Conservation (phyloP, 305 asterid species). For the Plantago coronopus region DNA sequence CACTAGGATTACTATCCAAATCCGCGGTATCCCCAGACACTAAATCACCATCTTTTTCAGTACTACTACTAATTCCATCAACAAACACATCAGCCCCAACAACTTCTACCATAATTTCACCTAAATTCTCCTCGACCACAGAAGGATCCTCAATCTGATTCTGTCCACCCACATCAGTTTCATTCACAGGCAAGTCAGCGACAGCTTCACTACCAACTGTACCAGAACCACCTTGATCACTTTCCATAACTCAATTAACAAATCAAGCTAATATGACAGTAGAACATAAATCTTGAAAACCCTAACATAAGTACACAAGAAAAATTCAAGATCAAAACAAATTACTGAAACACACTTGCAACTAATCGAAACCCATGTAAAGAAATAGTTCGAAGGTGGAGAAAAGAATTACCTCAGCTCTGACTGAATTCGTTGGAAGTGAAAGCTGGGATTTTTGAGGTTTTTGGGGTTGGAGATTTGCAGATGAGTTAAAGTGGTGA, state of each 20-base stretch:
- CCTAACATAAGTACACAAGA: conserved; percentile 28
- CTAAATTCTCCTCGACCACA: conserved; percentile 43
- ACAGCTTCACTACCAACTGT: conserved; percentile 34
- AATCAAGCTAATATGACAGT: conserved; percentile 25
- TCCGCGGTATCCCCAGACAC: conserved; percentile 33
- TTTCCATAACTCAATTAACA: conserved; percentile 63
- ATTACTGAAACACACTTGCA: conserved; percentile 1
- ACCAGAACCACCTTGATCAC: conserved; percentile 52
- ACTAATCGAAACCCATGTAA: conserved; percentile 20
- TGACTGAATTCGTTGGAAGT: conserved; percentile 21
- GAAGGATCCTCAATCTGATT: conserved; percentile 35
- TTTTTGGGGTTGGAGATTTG: conserved; percentile 27
- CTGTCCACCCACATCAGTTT: conserved; percentile 33
- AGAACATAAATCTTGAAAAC: conserved; percentile 24
- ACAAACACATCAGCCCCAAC: conserved; percentile 78
- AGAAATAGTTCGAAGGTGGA: conserved; percentile 6
- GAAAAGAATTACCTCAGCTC: conserved; percentile 39
- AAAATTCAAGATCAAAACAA: conserved; percentile 31
- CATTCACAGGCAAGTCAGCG: conserved; percentile 29
- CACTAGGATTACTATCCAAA: conserved; percentile 22
- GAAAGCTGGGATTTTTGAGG: conserved; percentile 41
- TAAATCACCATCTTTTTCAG: conserved; percentile 30
- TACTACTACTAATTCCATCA: conserved; percentile 60
- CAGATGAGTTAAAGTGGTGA: conserved; percentile 14
- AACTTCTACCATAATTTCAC: conserved; percentile 71